phyloP scores from a whole-genome alignment of 2,329 filamentous ascomycete genomes.

The Aspergillus sojae region DNA sequence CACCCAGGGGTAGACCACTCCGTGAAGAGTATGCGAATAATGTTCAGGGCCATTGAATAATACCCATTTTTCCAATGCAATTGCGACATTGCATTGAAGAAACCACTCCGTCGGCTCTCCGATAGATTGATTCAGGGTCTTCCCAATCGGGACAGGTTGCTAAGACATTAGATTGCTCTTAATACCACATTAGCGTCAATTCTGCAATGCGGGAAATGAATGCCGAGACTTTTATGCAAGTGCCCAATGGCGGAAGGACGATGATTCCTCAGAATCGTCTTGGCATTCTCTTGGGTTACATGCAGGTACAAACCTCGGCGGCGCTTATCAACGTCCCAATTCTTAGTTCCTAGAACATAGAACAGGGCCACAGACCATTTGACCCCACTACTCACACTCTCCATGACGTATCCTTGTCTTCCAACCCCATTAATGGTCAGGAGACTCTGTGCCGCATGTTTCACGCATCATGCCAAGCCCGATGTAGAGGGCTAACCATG shows the following conservation, averaged over 20 bases:
- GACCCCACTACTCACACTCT: background rate
- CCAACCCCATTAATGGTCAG: background rate
- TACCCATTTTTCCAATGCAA: background rate
- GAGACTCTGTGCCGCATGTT: background rate
- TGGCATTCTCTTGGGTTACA: constrained; percentile 18
- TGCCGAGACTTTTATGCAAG: background rate
- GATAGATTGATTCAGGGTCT: background rate
- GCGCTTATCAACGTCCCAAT: background rate
- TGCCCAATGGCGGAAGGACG: background rate
- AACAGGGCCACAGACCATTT: background rate
- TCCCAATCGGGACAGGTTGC: background rate
- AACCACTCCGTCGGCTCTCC: constrained; percentile 9
- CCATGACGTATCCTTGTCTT: background rate
- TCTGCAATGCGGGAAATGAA: background rate
- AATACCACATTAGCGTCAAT: background rate
- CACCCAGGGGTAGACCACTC: background rate
- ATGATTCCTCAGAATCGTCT: background rate
- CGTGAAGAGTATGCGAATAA: background rate
- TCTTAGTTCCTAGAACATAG: background rate
- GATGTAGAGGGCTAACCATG: too few relatives aligned
- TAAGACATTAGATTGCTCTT: constrained; percentile 9
- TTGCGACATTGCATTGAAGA: background rate
- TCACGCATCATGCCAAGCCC: background rate
- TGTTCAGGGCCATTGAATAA: too few relatives aligned
- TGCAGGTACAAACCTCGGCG: background rate